Evolutionary conservation across 495 filamentous ascomycete genomes (phyloP).

Genomic region (Aspergillus asperescens): DNA sequence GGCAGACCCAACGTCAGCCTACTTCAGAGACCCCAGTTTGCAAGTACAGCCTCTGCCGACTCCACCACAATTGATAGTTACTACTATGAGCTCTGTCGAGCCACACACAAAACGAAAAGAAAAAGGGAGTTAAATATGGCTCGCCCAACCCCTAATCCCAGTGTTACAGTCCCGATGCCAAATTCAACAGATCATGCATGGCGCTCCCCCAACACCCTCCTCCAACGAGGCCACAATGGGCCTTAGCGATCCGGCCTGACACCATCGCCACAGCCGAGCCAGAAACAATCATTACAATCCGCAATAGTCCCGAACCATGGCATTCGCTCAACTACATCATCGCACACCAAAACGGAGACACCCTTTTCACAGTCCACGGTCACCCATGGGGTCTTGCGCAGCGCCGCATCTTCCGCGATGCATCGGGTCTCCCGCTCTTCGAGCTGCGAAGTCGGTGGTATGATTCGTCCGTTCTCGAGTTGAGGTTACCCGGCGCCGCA

Average conservation of each 20-base stretch:
- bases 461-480: constrained; percentile 11
- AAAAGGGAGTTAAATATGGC: not conserved
- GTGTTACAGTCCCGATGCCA: not conserved
- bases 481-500: constrained; percentile 12
- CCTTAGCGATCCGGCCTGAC: constrained; percentile 16
- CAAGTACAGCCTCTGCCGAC: too few relatives aligned
- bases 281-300: constrained; percentile 6
- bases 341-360: not conserved
- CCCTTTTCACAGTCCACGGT: constrained; percentile 13
- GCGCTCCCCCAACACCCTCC: constrained; percentile 1
- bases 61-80: not conserved
- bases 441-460: constrained; percentile 18
- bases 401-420: constrained; percentile 14
- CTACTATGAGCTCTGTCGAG: not conserved
- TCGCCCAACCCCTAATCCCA: not conserved
- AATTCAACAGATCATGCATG: constrained; percentile 2
- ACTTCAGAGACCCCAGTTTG: too few relatives aligned
- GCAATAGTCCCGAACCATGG: constrained; percentile 18
- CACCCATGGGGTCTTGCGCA: constrained; percentile 16
- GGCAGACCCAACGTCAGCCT: too few relatives aligned
- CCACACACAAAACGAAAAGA: too few relatives aligned
- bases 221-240: constrained; percentile 7
- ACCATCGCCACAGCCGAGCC: constrained; percentile 1
- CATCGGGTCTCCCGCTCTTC: constrained; percentile 16
- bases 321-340: constrained; percentile 19